Evolutionary conservation across 306 rosid species (phyloP), one percentile per base, ranked within the genome.

Genomic region (Amphicarpaea edgeworthii): DNA sequence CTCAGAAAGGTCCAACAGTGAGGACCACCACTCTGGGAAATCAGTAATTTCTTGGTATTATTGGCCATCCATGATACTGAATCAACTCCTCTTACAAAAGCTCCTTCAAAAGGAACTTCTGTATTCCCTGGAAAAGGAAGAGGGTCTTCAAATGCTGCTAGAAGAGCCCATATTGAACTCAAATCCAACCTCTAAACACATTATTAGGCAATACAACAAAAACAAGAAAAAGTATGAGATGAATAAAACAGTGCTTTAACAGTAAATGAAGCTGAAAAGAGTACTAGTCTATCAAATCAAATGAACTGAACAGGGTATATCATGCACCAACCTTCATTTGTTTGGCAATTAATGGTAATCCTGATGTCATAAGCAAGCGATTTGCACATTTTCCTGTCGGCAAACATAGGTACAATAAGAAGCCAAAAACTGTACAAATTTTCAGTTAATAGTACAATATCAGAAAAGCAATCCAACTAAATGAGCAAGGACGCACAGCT

Each of bases 101-200:
- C 98, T 75, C 98, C 98, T 86, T 94, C 97, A 47, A 91, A 91
- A 53, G 98, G 88, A 65, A 87, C 81, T 82, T 86, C 73, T 74
- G 72, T 83, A 50, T 73, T 42, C 3, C 79, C 83, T 3, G 70
- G 81, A 41, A 86, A 54, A 68, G 91, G 93, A 86, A 94, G 96
- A 45, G 97, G 96, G 57, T 91, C 93, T 70, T 92, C 93, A 83
- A 91, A 94, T 38, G 97, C 93, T 34, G 98, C 97, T 53, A 94
- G 90, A 77, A 94, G 94, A 61, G 97, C 98, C 98, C 98, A 94
- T 77, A 92, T 88, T 75, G 98, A 92, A 83, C 88, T 94, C 85
- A 94, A 84, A 68, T 94, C 98, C 83, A 90, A 74, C 88, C 91
- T 94, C 97, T 94, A 16, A 72, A 68, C 46, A 83, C 61, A 46